Evolutionary conservation across 2,329 filamentous ascomycete species (phyloP).

Genomic region (Periconia sp.): DNA sequence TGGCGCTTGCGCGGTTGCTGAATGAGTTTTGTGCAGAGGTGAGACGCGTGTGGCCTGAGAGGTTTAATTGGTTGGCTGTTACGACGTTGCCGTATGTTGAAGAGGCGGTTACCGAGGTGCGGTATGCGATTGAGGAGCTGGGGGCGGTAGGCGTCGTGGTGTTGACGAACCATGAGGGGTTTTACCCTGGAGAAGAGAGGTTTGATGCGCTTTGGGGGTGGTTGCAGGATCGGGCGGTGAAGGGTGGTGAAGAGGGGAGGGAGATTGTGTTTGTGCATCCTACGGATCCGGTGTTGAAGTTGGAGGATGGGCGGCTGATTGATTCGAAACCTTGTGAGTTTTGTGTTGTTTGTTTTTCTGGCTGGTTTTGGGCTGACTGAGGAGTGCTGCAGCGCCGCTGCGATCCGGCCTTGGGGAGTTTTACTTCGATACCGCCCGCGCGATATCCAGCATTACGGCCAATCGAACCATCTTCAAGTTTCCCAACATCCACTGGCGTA

Average conservation of each 20-base stretch:
- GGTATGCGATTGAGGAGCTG: conserved; percentile 32
- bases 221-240: conserved; percentile 21
- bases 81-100: conserved; percentile 34
- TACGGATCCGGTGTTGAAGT: conserved; percentile 34
- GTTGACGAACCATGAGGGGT: conserved; percentile 37
- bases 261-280: conserved; percentile 40
- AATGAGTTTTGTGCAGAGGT: conserved; percentile 35
- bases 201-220: conserved; percentile 31
- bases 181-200: conserved; percentile 32
- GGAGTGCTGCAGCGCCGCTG: conserved; percentile 33
- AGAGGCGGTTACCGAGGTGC: conserved; percentile 29
- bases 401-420: conserved; percentile 40
- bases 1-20: conserved; percentile 37
- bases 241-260: conserved; percentile 12
- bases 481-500: conserved; percentile 35
- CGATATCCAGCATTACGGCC: conserved; percentile 37
- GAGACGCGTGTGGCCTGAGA: conserved; percentile 23
- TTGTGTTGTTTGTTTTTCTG: neutral
- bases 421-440: conserved; percentile 42
- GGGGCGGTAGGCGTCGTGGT: conserved; percentile 34
- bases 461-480: conserved; percentile 28
- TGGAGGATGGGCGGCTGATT: conserved; percentile 28
- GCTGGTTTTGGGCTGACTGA: neutral
- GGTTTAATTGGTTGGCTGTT: conserved; percentile 33
- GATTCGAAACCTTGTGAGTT: conserved; percentile 36